Conservation (phyloP, 257 asterid species). For the Solanum bulbocastanum region DNA sequence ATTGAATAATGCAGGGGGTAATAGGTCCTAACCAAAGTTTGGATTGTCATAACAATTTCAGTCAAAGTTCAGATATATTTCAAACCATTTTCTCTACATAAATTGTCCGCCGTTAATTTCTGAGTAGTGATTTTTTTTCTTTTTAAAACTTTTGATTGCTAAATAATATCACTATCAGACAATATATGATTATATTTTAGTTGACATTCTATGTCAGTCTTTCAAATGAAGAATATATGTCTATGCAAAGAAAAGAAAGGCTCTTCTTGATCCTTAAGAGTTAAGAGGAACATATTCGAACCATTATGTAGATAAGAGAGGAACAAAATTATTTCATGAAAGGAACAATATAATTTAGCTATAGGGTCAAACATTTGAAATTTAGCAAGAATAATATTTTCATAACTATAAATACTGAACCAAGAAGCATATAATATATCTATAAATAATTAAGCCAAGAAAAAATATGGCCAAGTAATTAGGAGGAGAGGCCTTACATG, state of each 20-base stretch:
- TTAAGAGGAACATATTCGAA: background rate
- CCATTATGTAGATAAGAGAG: background rate
- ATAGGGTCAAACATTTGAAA: background rate
- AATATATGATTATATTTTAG: background rate
- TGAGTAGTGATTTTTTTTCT: background rate
- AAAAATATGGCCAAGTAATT: background rate
- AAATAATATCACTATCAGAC: background rate
- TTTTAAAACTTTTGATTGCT: background rate
- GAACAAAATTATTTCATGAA: background rate
- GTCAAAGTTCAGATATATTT: no score
- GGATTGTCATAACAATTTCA: no score
- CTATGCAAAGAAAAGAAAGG: background rate
- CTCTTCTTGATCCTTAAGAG: background rate
- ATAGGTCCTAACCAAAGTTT: no score
- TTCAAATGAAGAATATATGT: background rate
- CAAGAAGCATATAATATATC: background rate
- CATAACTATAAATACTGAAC: background rate
- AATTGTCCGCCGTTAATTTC: background rate
- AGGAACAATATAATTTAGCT: background rate
- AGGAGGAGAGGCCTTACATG: slow-evolving; percentile 1
- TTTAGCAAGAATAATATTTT: background rate
- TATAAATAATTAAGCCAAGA: background rate
- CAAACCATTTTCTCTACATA: background rate
- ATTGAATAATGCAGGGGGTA: no score
- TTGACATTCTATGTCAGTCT: background rate